A percentile compares a stretch with the other conserved stretches of the same genome.
Conservation (phyloP, 169 alveolate genomes). For the Theileria annulata region DNA sequence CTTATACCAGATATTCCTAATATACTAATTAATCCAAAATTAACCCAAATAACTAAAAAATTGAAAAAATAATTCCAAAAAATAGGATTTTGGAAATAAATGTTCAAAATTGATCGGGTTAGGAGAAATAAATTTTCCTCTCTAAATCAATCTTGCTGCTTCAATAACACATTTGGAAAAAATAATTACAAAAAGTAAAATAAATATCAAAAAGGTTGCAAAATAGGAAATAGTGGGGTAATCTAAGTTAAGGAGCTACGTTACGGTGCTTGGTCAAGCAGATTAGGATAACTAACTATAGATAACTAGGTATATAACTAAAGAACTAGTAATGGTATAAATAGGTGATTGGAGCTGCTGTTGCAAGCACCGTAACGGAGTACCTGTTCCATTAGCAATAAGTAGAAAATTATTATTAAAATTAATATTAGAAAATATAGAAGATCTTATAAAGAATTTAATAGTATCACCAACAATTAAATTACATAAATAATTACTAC, state of each 20-base stretch:
- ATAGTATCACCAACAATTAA: conserved; percentile 45
- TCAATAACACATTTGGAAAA: neutral
- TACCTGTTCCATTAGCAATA: conserved; percentile 77
- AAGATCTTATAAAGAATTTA: conserved; percentile 57
- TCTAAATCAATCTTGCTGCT: neutral
- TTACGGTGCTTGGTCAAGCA: too few species aligned
- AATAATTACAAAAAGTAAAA: too few species aligned
- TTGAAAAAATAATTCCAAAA: too few species aligned
- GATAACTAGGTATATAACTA: too few species aligned
- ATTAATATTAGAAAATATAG: conserved; percentile 24
- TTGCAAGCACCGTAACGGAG: neutral
- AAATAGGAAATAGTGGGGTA: neutral
- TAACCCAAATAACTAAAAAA: too few species aligned
- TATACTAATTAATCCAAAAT: neutral
- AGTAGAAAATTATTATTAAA: conserved; percentile 54
- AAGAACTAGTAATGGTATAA: neutral
- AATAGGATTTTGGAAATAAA: too few species aligned
- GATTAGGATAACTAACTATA: neutral
- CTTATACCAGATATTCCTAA: conserved; percentile 13
- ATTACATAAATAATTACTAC: conserved; percentile 43
- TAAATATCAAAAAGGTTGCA: neutral
- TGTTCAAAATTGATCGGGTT: too few species aligned
- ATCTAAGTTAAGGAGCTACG: too few species aligned
- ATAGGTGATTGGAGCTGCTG: neutral
- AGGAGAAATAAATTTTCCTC: neutral